phyloP scores from a whole-genome alignment of 352 stramenopile species.

The Nothophytophthora sp. region DNA sequence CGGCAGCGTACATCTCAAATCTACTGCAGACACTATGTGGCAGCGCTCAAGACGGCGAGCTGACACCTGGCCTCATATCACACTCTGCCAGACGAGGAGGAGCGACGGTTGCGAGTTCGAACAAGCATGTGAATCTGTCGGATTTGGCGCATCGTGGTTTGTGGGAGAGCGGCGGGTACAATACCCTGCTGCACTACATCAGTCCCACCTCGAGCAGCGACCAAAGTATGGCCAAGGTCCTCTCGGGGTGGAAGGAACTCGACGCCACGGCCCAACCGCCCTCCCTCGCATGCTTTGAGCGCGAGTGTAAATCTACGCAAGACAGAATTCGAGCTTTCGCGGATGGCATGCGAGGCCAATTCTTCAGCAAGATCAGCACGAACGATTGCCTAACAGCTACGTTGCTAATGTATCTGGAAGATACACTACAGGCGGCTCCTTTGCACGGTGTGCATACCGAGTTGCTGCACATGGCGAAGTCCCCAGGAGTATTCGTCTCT shows the following conservation, averaged over 20 bases:
- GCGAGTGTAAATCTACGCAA: background rate
- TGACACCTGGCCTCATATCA: too few relatives aligned
- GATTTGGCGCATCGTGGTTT: conserved; percentile 15
- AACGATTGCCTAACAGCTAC: conserved; percentile 10
- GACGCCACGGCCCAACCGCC: conserved; percentile 3
- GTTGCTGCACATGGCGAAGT: background rate
- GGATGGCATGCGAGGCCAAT: background rate
- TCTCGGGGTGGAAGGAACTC: conserved; percentile 11
- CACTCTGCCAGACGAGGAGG: conserved; percentile 9
- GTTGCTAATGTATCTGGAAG: conserved; percentile 8
- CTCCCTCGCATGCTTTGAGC: conserved; percentile 10
- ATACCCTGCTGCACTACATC: conserved; percentile 20
- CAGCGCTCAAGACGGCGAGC: too few relatives aligned
- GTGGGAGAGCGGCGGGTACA: conserved; percentile 23
- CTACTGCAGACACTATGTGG: too few relatives aligned
- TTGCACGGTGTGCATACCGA: conserved; percentile 1
- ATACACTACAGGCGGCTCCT: conserved; percentile 1
- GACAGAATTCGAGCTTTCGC: background rate
- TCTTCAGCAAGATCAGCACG: background rate
- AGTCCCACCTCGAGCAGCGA: conserved; percentile 11
- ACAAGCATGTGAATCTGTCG: conserved; percentile 11
- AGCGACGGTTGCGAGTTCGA: conserved; percentile 1
- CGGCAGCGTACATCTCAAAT: too few relatives aligned
- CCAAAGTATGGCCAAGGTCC: conserved; percentile 16
- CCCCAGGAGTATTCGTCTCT: background rate